Evolutionary conservation across 2,329 filamentous ascomycete species (phyloP).

Genomic region (Fusarium sp.): DNA sequence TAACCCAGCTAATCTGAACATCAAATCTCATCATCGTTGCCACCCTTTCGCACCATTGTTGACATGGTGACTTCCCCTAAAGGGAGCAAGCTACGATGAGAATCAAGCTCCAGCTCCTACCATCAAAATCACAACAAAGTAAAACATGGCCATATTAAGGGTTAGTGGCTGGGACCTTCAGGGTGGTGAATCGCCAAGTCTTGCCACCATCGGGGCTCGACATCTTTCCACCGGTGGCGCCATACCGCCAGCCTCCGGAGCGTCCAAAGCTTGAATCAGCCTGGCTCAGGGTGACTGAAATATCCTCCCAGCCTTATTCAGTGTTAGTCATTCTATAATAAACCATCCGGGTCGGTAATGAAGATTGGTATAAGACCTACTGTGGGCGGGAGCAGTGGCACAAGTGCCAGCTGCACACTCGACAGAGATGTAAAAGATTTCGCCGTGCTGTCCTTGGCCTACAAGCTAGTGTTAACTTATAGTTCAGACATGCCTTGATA

Average conservation of each 20-base stretch:
- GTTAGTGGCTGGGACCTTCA: conserved; percentile 7
- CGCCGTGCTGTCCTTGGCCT: conserved; percentile 13
- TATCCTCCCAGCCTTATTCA: conserved; percentile 14
- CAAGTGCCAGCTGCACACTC: conserved; percentile 15
- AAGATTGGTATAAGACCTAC: neutral
- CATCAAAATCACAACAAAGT: neutral
- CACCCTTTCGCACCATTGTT: neutral
- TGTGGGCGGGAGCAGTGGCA: conserved; percentile 11
- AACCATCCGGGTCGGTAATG: too few relatives aligned
- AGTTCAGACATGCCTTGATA: too few relatives aligned
- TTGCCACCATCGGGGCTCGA: conserved; percentile 14
- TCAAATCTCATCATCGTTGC: too few relatives aligned
- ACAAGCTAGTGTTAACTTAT: neutral
- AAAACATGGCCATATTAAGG: neutral
- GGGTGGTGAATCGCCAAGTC: conserved; percentile 9
- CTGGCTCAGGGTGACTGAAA: conserved; percentile 10
- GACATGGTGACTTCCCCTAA: neutral
- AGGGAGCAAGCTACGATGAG: neutral
- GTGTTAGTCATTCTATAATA: too few relatives aligned
- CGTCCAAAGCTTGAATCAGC: conserved; percentile 9
- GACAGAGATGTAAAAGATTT: conserved; percentile 21
- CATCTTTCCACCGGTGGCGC: conserved; percentile 19
- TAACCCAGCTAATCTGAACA: neutral
- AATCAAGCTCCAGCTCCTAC: neutral
- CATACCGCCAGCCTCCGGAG: conserved; percentile 3